A percentile compares a stretch with the other conserved stretches of the same genome.
Evolutionary conservation across 331 rosid species (phyloP).

Genomic region (Rhamnella rubrinervis): DNA sequence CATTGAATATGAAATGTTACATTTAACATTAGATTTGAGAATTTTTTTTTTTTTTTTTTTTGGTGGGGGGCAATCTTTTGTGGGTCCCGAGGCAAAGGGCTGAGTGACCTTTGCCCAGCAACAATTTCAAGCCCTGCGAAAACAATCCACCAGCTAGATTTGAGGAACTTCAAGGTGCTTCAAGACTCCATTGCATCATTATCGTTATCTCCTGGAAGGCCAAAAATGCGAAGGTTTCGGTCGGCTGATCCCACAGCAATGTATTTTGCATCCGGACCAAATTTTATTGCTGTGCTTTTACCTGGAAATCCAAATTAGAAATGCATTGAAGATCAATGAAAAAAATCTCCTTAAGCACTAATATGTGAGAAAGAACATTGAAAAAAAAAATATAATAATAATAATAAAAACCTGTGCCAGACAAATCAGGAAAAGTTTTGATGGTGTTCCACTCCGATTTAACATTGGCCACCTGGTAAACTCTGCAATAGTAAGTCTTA

Average conservation of each 20-base stretch:
- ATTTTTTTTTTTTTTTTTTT: too few relatives aligned
- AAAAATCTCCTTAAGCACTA: background rate
- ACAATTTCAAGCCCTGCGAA: background rate
- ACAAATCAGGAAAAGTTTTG: conserved; percentile 93
- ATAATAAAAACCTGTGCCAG: conserved; percentile 75
- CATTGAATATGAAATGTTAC: too few relatives aligned
- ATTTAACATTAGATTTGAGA: too few relatives aligned
- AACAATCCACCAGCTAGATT: conserved; percentile 6
- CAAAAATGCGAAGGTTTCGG: conserved; percentile 88
- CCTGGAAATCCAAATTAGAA: conserved; percentile 42
- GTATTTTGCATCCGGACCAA: conserved; percentile 86
- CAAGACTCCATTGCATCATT: conserved; percentile 50
- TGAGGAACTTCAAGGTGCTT: conserved; percentile 10
- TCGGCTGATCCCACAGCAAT: conserved; percentile 91
- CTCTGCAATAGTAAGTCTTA: conserved; percentile 51
- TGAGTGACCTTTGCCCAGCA: background rate
- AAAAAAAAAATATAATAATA: background rate
- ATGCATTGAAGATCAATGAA: background rate
- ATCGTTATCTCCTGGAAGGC: conserved; percentile 61
- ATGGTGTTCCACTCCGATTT: conserved; percentile 91
- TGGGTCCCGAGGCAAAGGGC: too few relatives aligned
- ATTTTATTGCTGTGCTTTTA: conserved; percentile 69
- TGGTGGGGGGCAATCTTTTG: too few relatives aligned
- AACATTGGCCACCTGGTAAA: conserved; percentile 90
- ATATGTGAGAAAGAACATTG: too few relatives aligned